Base-by-base conservation (phyloP, 768 basidiomycete species). In the Daedalea quercina region DNA sequence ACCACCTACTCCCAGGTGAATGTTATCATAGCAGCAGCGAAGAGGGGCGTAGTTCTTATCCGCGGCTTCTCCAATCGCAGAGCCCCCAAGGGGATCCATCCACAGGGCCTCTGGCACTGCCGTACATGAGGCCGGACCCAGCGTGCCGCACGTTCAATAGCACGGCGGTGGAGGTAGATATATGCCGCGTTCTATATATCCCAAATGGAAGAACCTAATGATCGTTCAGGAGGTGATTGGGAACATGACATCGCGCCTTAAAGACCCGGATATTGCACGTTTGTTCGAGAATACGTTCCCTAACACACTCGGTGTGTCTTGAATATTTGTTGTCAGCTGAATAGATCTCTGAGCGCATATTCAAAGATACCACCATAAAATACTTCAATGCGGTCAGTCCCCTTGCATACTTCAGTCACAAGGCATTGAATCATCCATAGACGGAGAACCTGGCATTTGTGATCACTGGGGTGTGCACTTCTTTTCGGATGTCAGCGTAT, bases 271-370 rank as follows among this genome's bases (percentile, higher is more conserved):
- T 60, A 57, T 90, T 48, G 88, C 87, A 12, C 77, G 85, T 47
- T 64, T 90, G 20, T 90, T 90, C 57, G 87, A 89, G 65, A 90
- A 90, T 56, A 84, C 87, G 0, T 88, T 89, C 62, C 88, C 88
- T 2, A 88, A 88, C 59, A 90, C 88, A 0, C 76, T 90, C 43
- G 87, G 86, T 86, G 57, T 54, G 73, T 63, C 26, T 9, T 4
- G 28, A 6, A 9, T 47, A 33, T 13, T 11, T 33, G 8, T 4
- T 24, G 23, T 8, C 33, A 25, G n/a, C n/a, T n/a, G n/a, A n/a
- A n/a, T n/a, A n/a, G n/a, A n/a, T n/a, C n/a, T n/a, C n/a, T n/a
- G n/a, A n/a, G 15, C 25, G 37, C 22, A 19, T 42, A 23, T 43
- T 22, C 25, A 15, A 31, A 87, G 88, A 90, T 60, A 90, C 87